Base-by-base conservation (phyloP, 768 basidiomycete species). In the Pholiota conissans region DNA sequence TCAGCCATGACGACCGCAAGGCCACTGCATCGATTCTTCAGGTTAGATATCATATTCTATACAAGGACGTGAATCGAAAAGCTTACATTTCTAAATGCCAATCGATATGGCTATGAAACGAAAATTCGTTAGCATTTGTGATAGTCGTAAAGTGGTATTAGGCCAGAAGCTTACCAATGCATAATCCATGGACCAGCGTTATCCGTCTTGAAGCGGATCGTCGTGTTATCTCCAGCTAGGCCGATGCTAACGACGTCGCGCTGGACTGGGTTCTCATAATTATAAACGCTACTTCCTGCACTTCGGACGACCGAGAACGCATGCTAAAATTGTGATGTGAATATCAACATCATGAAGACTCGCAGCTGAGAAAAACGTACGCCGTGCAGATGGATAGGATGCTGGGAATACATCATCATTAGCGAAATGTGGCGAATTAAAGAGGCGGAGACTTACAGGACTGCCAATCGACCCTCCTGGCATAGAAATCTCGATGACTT, bases 131-230 rank as follows among this genome's bases (percentile, higher is more conserved):
- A 9, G 16, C 5, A 46, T 29, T 8, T 10, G 4, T 28, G 3
- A 24, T 46, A 40, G 22, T 32, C 35, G 29, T 28, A 39, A 24
- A 11, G 22, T 40, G n/a, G 11, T 26, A 27, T 13, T 34, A 16
- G 53, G 6, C 18, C 22, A 26, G 26, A 13, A 20, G 59, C 69
- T 14, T 26, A 72, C 71, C 71, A 73, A 54, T 71, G 70, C 46
- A 73, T 54, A 48, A 73, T 65, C 78, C 83, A 84, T 18, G 81
- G 81, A 16, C 85, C 85, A 16, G 84, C 74, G 70, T 87, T 89
- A 68, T 89, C 84, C 1, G 87, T 83, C 24, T 69, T 66, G 72
- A 84, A 87, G 32, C 85, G 78, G 49, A 89, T 76, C 6, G 79
- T 81, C 24, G 80, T 77, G 18, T 74, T 73, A 58, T 77, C 76